phyloP scores from a whole-genome alignment of 2,329 filamentous ascomycete species.

The Pseudocercospora eumusae region DNA sequence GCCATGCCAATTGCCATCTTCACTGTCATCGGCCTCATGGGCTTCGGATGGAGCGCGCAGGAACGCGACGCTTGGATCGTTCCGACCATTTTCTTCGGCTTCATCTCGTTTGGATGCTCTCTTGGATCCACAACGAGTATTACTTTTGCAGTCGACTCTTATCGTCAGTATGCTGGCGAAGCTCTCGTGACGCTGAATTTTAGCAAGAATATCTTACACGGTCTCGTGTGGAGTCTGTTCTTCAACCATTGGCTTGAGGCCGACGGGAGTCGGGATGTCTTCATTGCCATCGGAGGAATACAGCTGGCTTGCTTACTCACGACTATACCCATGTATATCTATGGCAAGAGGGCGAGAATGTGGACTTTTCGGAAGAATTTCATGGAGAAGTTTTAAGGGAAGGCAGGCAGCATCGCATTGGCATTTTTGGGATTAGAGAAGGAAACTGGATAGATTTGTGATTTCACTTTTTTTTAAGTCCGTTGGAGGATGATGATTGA shows the following conservation, averaged over 20 bases:
- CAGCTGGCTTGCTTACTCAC: slow-evolving; percentile 73
- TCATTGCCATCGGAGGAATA: slow-evolving; percentile 79
- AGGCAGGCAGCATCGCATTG: not conserved
- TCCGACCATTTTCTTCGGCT: slow-evolving; percentile 87
- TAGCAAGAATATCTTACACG: slow-evolving; percentile 90
- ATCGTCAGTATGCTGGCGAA: slow-evolving; percentile 89
- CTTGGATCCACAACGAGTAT: slow-evolving; percentile 88
- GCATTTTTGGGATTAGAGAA: not conserved
- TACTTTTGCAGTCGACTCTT: slow-evolving; percentile 91
- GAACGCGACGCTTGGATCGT: slow-evolving; percentile 80
- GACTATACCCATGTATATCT: slow-evolving; percentile 92
- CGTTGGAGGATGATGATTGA: not conserved
- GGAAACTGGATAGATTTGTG: not conserved
- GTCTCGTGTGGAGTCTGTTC: slow-evolving; percentile 84
- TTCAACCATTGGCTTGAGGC: slow-evolving; percentile 78
- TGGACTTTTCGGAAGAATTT: slow-evolving; percentile 87
- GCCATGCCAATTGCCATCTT: slow-evolving; percentile 73
- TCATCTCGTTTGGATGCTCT: slow-evolving; percentile 89
- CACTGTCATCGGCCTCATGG: slow-evolving; percentile 85
- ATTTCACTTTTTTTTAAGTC: not conserved
- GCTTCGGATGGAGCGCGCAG: slow-evolving; percentile 89
- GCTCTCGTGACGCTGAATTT: slow-evolving; percentile 94
- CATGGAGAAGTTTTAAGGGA: slow-evolving; percentile 71
- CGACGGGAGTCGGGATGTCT: slow-evolving; percentile 76
- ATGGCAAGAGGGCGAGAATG: slow-evolving; percentile 85